Percentiles rank a stretch among this genome's conserved stretches.
Conservation (phyloP, 345 rosid species). For the Populus ilicifolia region DNA sequence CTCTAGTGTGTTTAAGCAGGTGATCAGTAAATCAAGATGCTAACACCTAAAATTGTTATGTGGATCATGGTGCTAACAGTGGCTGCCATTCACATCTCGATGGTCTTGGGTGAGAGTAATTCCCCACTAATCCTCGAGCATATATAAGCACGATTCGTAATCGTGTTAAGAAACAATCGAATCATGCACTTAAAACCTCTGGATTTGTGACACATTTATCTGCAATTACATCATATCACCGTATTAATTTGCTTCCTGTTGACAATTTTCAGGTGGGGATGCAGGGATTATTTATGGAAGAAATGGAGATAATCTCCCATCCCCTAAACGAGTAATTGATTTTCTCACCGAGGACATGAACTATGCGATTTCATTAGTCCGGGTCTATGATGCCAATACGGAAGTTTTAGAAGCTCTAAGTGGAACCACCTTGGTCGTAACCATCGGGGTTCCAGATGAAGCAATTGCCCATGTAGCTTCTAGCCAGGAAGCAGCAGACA, state of each 20-base stretch:
- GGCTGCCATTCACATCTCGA: not conserved
- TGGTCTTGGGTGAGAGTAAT: not conserved
- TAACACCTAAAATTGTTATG: not conserved
- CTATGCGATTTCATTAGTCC: constrained; percentile 6
- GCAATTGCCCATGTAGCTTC: constrained; percentile 20
- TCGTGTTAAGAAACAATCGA: not conserved
- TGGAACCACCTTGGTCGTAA: constrained; percentile 17
- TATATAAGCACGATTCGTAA: not conserved
- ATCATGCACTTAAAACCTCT: not conserved
- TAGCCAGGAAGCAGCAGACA: constrained; percentile 21
- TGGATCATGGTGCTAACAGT: not conserved
- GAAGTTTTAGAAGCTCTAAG: constrained; percentile 19
- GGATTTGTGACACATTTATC: not conserved
- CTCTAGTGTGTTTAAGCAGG: not conserved
- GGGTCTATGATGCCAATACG: constrained; percentile 9
- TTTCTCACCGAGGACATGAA: constrained; percentile 9
- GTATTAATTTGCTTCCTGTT: not conserved
- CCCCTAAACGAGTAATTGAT: constrained; percentile 17
- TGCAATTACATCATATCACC: too few species aligned
- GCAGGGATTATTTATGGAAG: constrained; percentile 18
- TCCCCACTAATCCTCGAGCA: not conserved
- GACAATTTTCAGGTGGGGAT: constrained; percentile 18
- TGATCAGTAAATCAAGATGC: not conserved
- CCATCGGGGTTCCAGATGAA: constrained; percentile 16
- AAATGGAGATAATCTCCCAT: constrained; percentile 20